These are phyloP conservation scores for Musa troglodytarum DNA, from an alignment of 176 grass and related monocot species.

Conservation along the genomic window DNA sequence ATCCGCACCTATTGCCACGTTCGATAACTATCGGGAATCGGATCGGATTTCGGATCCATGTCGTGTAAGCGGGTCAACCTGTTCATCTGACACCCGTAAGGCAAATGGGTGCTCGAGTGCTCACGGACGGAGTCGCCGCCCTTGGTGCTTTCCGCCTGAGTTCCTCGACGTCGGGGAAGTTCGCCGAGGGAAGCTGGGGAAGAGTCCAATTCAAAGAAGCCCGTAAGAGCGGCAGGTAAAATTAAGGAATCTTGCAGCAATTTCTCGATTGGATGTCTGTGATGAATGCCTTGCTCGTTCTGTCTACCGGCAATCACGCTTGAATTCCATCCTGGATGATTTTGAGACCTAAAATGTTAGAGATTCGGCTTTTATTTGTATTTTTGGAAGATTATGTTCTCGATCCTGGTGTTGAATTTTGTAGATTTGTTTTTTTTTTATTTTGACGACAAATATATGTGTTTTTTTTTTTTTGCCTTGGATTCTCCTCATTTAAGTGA, in stretches of 20 bases:
- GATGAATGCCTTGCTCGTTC: neutral
- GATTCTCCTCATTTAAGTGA: neutral
- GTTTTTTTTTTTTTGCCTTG: neutral
- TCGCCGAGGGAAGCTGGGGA: neutral
- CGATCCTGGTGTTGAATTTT: neutral
- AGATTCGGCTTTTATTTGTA: neutral
- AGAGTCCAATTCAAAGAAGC: neutral
- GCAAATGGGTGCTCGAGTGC: neutral
- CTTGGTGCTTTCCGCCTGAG: neutral
- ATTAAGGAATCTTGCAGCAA: neutral
- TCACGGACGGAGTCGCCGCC: neutral
- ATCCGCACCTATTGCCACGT: too few species aligned
- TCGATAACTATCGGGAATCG: too few species aligned
- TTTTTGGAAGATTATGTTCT: neutral
- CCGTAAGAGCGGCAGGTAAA: neutral
- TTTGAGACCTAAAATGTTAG: neutral
- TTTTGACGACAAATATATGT: too few species aligned
- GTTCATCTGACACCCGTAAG: neutral
- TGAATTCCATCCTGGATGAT: neutral
- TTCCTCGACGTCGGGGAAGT: neutral
- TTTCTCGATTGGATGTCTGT: too few species aligned
- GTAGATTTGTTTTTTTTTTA: neutral
- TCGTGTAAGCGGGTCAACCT: neutral
- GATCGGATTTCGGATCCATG: neutral
- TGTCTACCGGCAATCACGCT: neutral